Evolutionary conservation across 2,329 filamentous ascomycete species (phyloP), one percentile per base, ranked within the genome.

Genomic region (Taxawa tesnikishii): DNA sequence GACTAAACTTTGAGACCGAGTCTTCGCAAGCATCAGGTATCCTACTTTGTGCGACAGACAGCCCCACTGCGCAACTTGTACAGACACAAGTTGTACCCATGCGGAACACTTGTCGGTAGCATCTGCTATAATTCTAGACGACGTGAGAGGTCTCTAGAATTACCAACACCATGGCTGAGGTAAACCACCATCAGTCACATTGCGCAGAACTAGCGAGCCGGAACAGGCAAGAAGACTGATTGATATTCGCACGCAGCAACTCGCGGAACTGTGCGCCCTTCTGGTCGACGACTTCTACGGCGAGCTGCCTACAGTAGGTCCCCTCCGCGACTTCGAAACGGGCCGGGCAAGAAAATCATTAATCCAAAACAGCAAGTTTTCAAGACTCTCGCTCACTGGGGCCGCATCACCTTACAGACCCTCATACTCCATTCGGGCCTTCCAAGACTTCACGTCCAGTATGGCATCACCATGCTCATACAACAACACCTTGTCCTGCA

Each of bases 221-320:
- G 29, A 15, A 29, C 17, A 10, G 10, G 12, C 15, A 15, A 16
- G 6, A 12, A 17, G 3, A 15, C n/a, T 29, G 17, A 29, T 15
- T 33, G 18, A 37, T 26, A 37, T 30, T 31, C 32, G 39, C 35
- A 31, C 40, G 70, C 82, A 88, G 83, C 66, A 75, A 60, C 62
- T 81, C 45, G 75, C 80, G 50, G 83, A 94, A 72, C 82, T 96
- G 52, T 94, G 84, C 66, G 73, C 79, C 63, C 75, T 93, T 54
- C 71, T 94, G 41, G 79, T 96, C 42, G 77, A 85, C 53, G 85
- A 94, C 54, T 70, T 83, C 38, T 88, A 90, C 57, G 90, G 90
- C 52, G 83, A 93, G 62, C 75, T 96, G 37, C 84, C 85, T 40
- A 83, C 84, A 54, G 88, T 94, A 80, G 50, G 79, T 64, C 28